Evolutionary conservation across 1,284 basidiomycete genomes (phyloP).

Genomic region (Ustilago loliicola): DNA sequence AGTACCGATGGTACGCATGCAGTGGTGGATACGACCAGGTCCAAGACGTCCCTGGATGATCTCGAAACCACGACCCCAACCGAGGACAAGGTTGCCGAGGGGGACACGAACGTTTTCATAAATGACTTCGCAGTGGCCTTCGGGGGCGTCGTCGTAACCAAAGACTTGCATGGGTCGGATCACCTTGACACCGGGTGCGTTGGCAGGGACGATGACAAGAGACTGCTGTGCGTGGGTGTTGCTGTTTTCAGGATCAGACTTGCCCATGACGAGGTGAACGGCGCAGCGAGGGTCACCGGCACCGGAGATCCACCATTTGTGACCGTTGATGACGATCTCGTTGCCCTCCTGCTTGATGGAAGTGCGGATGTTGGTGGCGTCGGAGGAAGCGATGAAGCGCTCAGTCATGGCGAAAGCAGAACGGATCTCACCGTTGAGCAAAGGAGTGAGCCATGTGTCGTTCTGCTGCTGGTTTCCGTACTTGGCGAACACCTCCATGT

Average conservation of each 20-base stretch:
- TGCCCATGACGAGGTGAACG: conserved; percentile 93
- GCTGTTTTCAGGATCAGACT: conserved; percentile 82
- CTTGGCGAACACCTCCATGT: conserved; percentile 88
- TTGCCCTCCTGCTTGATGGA: conserved; percentile 87
- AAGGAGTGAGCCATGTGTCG: conserved; percentile 86
- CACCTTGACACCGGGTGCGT: conserved; percentile 87
- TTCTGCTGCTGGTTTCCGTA: conserved; percentile 92
- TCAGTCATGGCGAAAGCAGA: conserved; percentile 74
- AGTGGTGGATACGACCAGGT: conserved; percentile 94
- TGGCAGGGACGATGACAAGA: conserved; percentile 90
- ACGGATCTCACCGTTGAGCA: conserved; percentile 91
- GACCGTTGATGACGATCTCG: conserved; percentile 92
- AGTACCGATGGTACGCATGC: conserved; percentile 92
- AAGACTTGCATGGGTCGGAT: conserved; percentile 88
- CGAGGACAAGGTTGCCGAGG: conserved; percentile 83
- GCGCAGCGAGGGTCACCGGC: conserved; percentile 92
- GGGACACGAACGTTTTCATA: conserved; percentile 95
- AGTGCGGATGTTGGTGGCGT: conserved; percentile 94
- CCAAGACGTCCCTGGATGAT: conserved; percentile 98
- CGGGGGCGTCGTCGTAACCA: conserved; percentile 70
- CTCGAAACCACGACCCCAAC: conserved; percentile 95
- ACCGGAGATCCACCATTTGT: conserved; percentile 99
- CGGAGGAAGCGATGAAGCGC: conserved; percentile 82
- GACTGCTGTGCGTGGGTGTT: conserved; percentile 87
- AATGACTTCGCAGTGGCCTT: conserved; percentile 91